phyloP scores from a whole-genome alignment of 306 rosid genomes.

The Inga oerstediana region DNA sequence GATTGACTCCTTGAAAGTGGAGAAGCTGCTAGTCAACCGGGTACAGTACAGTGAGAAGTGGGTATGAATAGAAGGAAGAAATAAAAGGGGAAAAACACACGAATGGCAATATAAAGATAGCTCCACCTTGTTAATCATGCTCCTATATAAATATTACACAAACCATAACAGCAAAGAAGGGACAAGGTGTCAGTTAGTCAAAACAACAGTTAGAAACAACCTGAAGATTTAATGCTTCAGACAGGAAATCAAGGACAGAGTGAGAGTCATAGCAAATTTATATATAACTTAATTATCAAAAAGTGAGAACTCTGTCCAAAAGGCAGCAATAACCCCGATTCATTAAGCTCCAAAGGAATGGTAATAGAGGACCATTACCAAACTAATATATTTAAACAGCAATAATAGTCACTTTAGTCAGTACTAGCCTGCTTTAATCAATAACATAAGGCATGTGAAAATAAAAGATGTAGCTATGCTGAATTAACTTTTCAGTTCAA shows the following conservation, averaged over 20 bases:
- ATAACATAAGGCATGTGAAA: not conserved
- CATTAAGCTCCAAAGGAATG: conserved; percentile 4
- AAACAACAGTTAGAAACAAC: conserved; percentile 13
- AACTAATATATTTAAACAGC: not conserved
- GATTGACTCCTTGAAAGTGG: conserved; percentile 65
- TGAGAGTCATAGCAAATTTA: not conserved
- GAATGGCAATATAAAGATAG: conserved; percentile 25
- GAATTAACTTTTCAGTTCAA: not conserved
- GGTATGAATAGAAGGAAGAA: conserved; percentile 21
- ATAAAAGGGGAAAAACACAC: conserved; percentile 4
- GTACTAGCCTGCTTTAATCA: not conserved
- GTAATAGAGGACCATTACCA: conserved; percentile 24
- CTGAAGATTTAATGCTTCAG: not conserved
- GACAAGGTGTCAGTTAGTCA: not conserved
- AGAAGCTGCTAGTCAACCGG: conserved; percentile 55
- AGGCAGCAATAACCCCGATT: not conserved
- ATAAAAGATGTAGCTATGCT: not conserved
- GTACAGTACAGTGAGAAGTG: conserved; percentile 33
- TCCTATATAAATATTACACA: conserved; percentile 18
- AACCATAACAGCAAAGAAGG: conserved; percentile 26
- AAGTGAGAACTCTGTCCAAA: conserved; percentile 1
- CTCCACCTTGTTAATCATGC: conserved; percentile 24
- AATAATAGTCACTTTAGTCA: not conserved
- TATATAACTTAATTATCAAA: not conserved
- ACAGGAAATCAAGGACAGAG: conserved; percentile 2